Percentiles rank a stretch among this genome's conserved stretches.
These are phyloP conservation scores for Globisporangium irregulare DNA, from an alignment of 352 stramenopile species.

Conservation along the genomic window DNA sequence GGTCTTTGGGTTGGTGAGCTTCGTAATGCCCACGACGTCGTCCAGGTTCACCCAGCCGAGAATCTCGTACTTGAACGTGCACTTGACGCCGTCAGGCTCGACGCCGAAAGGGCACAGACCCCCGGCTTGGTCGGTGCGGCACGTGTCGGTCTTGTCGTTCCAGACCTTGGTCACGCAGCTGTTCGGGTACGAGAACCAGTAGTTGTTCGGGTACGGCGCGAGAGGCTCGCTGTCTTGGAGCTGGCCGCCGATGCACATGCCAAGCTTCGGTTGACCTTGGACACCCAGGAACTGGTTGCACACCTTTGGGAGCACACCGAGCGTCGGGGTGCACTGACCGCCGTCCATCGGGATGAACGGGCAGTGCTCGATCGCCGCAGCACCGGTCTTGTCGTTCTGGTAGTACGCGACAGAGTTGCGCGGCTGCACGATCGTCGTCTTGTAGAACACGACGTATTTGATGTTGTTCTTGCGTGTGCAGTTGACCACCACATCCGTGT, in stretches of 20 bases:
- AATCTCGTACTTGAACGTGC: conserved; percentile 74
- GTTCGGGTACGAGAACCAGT: conserved; percentile 84
- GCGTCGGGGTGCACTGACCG: conserved; percentile 42
- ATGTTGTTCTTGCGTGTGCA: conserved; percentile 60
- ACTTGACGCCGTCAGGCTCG: conserved; percentile 52
- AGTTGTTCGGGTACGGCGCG: conserved; percentile 73
- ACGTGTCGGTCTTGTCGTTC: conserved; percentile 40
- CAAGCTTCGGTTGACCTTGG: conserved; percentile 38
- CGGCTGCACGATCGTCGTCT: conserved; percentile 52
- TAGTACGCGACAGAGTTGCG: conserved; percentile 42
- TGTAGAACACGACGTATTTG: conserved; percentile 61
- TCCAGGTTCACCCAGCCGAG: conserved; percentile 48
- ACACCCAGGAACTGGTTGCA: conserved; percentile 59
- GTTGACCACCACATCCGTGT: conserved; percentile 30
- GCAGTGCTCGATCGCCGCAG: conserved; percentile 36
- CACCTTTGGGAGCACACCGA: conserved; percentile 31
- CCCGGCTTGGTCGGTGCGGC: conserved; percentile 30
- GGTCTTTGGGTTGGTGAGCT: conserved; percentile 36
- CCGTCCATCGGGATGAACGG: conserved; percentile 59
- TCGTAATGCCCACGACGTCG: conserved; percentile 71
- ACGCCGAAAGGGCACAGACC: conserved; percentile 46
- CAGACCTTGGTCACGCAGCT: conserved; percentile 38
- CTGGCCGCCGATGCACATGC: conserved; percentile 44
- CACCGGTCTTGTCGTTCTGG: conserved; percentile 23
- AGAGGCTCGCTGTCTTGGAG: conserved; percentile 40